A percentile compares a stretch with the other conserved stretches of the same genome.
These are phyloP conservation scores for Amanita pallidorosea DNA, from an alignment of 768 basidiomycete genomes.

Conservation along the genomic window DNA sequence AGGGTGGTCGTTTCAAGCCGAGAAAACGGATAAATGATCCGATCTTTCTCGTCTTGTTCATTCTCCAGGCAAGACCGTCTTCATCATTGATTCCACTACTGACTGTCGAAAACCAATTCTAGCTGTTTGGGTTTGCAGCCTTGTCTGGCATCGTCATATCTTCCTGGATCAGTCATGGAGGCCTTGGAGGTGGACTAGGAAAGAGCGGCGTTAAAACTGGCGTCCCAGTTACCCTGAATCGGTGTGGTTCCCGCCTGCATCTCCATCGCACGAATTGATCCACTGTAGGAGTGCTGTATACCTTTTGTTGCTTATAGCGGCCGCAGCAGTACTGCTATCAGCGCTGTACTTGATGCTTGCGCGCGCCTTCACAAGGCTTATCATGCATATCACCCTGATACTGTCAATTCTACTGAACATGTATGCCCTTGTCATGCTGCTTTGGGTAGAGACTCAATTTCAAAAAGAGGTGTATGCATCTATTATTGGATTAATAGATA, in stretches of 20 bases:
- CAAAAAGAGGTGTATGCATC: constrained; percentile 52
- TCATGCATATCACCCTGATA: constrained; percentile 71
- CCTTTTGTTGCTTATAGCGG: constrained; percentile 67
- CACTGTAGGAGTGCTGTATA: constrained; percentile 57
- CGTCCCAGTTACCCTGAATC: constrained; percentile 51
- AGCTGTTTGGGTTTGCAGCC: constrained; percentile 62
- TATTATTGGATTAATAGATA: constrained; percentile 70
- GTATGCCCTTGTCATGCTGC: constrained; percentile 23
- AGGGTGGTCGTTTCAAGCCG: constrained; percentile 53
- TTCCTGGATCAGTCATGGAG: constrained; percentile 52
- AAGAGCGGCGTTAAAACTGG: constrained; percentile 47
- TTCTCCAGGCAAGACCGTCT: constrained; percentile 42
- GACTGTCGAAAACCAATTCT: background rate
- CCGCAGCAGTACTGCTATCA: constrained; percentile 56
- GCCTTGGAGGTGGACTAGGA: constrained; percentile 66
- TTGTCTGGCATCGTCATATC: constrained; percentile 56
- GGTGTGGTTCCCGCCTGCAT: constrained; percentile 24
- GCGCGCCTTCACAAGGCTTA: constrained; percentile 58
- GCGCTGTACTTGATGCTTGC: constrained; percentile 57
- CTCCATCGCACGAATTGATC: background rate
- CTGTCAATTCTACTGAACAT: constrained; percentile 54
- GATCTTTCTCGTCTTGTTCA: constrained; percentile 58
- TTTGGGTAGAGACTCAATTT: background rate
- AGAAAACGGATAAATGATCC: constrained; percentile 67
- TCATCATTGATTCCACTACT: background rate